These are phyloP conservation scores for Fusarium penzigii DNA, from an alignment of 2,329 filamentous ascomycete genomes.

Conservation along the genomic window DNA sequence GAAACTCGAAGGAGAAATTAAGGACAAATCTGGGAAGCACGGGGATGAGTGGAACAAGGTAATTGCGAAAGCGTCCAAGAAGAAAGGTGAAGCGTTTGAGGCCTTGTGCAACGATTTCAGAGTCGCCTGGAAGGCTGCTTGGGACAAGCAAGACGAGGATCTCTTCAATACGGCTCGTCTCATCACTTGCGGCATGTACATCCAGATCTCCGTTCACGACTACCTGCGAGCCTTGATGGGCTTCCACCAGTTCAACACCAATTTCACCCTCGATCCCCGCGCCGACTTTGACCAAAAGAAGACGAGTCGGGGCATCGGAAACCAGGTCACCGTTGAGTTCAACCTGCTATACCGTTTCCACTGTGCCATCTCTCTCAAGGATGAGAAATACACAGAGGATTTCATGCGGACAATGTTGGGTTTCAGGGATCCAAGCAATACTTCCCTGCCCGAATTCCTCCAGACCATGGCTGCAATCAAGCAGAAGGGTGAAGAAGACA, in stretches of 20 bases:
- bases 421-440: background rate
- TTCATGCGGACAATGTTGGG: constrained; percentile 22
- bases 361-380: constrained; percentile 31
- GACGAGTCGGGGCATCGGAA: constrained; percentile 32
- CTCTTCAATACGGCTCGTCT: constrained; percentile 42
- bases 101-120: no score
- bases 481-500: no score
- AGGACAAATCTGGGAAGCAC: no score
- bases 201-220: constrained; percentile 48
- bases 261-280: constrained; percentile 53
- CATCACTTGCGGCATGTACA: constrained; percentile 57
- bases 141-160: constrained; percentile 43
- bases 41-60: no score
- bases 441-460: no score
- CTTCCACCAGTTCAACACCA: constrained; percentile 56
- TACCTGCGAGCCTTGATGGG: constrained; percentile 41
- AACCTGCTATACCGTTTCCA: constrained; percentile 40
- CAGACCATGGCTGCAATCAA: no score
- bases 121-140: constrained; percentile 17
- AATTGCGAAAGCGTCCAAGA: no score
- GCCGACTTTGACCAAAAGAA: constrained; percentile 25
- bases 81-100: no score
- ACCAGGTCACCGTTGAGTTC: constrained; percentile 38
- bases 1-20: no score
- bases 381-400: constrained; percentile 33